Evolutionary conservation across 2,329 filamentous ascomycete genomes (phyloP).

Genomic region (Rhynchosporium secalis): DNA sequence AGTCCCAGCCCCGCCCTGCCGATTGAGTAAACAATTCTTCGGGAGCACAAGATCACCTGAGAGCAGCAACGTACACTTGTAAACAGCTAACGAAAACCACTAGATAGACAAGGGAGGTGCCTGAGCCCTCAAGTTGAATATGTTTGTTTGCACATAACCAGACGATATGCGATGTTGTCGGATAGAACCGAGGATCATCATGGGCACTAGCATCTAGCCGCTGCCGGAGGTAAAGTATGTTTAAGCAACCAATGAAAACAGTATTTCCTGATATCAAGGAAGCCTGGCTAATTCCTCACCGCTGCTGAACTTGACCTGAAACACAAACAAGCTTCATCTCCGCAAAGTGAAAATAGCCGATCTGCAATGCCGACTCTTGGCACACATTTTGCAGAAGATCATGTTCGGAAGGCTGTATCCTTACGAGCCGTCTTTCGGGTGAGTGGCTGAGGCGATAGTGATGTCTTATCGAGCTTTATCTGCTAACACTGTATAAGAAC

Average conservation of each 20-base stretch:
- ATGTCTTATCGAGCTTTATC: too few species aligned
- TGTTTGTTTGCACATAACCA: too few species aligned
- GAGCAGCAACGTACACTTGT: too few species aligned
- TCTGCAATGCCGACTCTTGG: not conserved
- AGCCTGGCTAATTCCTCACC: not conserved
- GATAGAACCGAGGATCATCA: not conserved
- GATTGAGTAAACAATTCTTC: too few species aligned
- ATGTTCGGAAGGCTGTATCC: not conserved
- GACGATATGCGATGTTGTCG: not conserved
- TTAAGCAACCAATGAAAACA: not conserved
- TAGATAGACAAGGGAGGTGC: too few species aligned
- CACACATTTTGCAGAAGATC: not conserved
- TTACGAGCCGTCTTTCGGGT: not conserved
- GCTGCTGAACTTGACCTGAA: not conserved
- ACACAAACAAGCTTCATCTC: conserved; percentile 2
- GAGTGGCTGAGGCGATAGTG: too few species aligned
- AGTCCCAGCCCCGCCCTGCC: too few species aligned
- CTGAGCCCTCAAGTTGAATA: too few species aligned
- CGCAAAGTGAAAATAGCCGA: not conserved
- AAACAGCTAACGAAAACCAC: too few species aligned
- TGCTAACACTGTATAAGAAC: too few species aligned
- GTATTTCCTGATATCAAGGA: not conserved
- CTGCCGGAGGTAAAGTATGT: not conserved
- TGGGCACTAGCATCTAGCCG: not conserved
- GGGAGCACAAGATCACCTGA: too few species aligned